These are phyloP conservation scores for Cladosporium colombiae DNA, from an alignment of 2,329 filamentous ascomycete genomes.

Conservation along the genomic window DNA sequence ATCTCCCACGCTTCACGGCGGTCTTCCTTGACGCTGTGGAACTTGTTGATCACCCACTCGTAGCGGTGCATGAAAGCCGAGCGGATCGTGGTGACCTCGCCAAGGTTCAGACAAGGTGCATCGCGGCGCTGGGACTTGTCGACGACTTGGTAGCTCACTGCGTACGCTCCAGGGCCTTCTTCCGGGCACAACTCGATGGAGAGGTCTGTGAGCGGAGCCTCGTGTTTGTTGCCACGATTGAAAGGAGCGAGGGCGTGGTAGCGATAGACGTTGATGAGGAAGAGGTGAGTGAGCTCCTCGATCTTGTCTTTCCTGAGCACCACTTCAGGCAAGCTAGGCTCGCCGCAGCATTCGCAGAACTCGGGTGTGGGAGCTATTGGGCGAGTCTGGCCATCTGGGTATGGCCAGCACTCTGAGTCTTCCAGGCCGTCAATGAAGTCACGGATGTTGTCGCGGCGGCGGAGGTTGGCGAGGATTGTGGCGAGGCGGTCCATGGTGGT, in stretches of 20 bases:
- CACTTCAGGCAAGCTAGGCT: not conserved
- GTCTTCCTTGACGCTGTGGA: not conserved
- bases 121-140: not conserved
- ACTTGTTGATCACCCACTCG: slow-evolving; percentile 13
- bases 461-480: slow-evolving; percentile 3
- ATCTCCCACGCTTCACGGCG: not conserved
- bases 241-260: not conserved
- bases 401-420: slow-evolving; percentile 8
- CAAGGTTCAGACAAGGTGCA: not conserved
- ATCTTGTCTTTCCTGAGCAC: not conserved
- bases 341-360: not conserved
- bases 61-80: slow-evolving; percentile 8
- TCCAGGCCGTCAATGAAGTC: slow-evolving; percentile 9
- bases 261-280: slow-evolving; percentile 1
- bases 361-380: not conserved
- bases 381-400: not conserved
- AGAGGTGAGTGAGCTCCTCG: not conserved
- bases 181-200: slow-evolving; percentile 2
- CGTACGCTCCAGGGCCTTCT: not conserved
- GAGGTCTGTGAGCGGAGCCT: not conserved
- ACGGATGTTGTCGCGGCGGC: slow-evolving; percentile 10
- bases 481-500: not conserved
- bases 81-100: not conserved
- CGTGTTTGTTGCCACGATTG: not conserved
- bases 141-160: not conserved